Evolutionary conservation across 192 early-diverging fungal genomes (phyloP).

Genomic region (Coemansia sp.): DNA sequence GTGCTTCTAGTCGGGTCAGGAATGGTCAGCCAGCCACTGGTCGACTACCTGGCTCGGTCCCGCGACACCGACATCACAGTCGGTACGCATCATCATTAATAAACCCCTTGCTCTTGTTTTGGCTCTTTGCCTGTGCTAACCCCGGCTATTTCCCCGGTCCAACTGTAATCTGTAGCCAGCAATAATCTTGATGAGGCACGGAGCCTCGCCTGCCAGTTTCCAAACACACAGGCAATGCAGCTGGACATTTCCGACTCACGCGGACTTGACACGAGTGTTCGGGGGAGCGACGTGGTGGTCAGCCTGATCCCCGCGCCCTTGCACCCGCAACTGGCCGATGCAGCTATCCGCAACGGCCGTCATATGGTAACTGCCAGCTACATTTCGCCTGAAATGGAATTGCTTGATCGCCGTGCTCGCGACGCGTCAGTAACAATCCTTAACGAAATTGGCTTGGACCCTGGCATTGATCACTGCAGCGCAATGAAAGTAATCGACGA

Average conservation of each 20-base stretch:
- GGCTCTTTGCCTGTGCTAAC: too few species aligned
- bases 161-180: constrained; percentile 65
- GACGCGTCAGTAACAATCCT: constrained; percentile 83
- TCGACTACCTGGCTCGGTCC: constrained; percentile 78
- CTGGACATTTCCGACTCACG: constrained; percentile 72
- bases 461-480: constrained; percentile 96
- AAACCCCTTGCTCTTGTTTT: not conserved
- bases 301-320: constrained; percentile 88
- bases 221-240: constrained; percentile 61
- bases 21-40: constrained; percentile 87
- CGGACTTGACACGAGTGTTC: constrained; percentile 62
- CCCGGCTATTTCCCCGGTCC: too few species aligned
- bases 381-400: constrained; percentile 88
- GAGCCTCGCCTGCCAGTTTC: constrained; percentile 60
- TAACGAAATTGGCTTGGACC: constrained; percentile 98
- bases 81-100: constrained; percentile 22
- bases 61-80: constrained; percentile 52
- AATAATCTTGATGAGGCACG: constrained; percentile 73
- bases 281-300: constrained; percentile 82
- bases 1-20: constrained; percentile 85
- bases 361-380: constrained; percentile 97
- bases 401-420: constrained; percentile 71
- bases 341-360: constrained; percentile 79
- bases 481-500: constrained; percentile 95
- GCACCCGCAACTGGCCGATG: constrained; percentile 55